Evolutionary conservation across 163 green algal species (phyloP), one percentile per base, ranked within the genome.

Genomic region (Chlamydomonas reinhardtii): DNA sequence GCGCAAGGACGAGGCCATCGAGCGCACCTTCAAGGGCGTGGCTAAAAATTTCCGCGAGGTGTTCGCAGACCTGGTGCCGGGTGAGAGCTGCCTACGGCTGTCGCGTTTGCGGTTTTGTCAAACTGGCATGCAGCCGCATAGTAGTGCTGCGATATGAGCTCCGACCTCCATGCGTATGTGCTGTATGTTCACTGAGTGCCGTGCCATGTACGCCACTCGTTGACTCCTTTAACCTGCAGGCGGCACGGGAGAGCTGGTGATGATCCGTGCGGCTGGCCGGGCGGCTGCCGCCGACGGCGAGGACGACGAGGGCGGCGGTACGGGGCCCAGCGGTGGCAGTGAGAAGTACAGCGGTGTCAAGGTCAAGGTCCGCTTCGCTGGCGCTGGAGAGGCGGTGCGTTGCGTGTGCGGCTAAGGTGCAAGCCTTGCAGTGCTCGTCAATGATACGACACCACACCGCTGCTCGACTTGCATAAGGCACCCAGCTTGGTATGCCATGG

Each of bases 11-110:
- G 97, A 99, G 90, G 94, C 95, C 43, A 97, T 99, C 54, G 96
- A 99, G 94, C 94, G 96, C 74, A 99, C 98, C 32, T 99, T 99
- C 95, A 99, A 98, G 91, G 92, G 92, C 35, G 96, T 99, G 74
- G 95, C 96, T 52, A 97, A 97, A 87, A 96, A 99, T 91, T 99
- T 99, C 92, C 86, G 94, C 31, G 95, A 99, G 84, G 95, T 99
- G 52, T 99, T 99, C 89, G 90, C 89, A 6, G 92, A 97, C 83
- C 93, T 98, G 61, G 94, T 98, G 73, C 93, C 92, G 17, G 85
- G 83, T 91, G 34, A 39, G 85, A 39, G 85, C 48, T 48, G 39
- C 8, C 39, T 8, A n/a, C n/a, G n/a, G n/a, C n/a, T n/a, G n/a
- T n/a, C n/a, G n/a, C n/a, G n/a, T n/a, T n/a, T n/a, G n/a, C n/a